Evolutionary conservation across 805 yeast genomes (phyloP).

Genomic region (Tetrapisispora iriomotensis): DNA sequence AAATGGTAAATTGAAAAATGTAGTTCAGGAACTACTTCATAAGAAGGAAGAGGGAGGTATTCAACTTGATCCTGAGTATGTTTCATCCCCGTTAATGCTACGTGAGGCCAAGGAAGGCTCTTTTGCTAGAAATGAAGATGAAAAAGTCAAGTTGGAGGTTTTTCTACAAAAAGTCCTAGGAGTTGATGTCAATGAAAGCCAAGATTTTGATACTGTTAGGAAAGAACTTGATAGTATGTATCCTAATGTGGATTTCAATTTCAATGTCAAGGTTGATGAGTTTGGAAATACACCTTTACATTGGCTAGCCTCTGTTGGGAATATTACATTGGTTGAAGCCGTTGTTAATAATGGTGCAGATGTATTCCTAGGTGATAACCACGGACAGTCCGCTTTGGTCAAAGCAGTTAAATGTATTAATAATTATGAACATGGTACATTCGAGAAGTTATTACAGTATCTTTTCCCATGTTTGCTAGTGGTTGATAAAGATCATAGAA

Average conservation of each 20-base stretch:
- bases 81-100: slow-evolving; percentile 22
- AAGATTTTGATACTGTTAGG: slow-evolving; percentile 1
- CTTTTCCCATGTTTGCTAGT: slow-evolving; percentile 65
- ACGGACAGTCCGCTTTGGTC: slow-evolving; percentile 81
- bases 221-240: slow-evolving; percentile 18
- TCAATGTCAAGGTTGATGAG: slow-evolving; percentile 86
- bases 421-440: slow-evolving; percentile 70
- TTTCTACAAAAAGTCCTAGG: slow-evolving; percentile 25
- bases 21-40: neutral
- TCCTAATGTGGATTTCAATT: slow-evolving; percentile 32
- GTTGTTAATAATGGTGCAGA: slow-evolving; percentile 60
- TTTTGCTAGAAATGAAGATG: slow-evolving; percentile 1
- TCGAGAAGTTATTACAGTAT: slow-evolving; percentile 57
- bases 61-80: slow-evolving; percentile 9
- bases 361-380: slow-evolving; percentile 56
- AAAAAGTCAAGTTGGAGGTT: slow-evolving; percentile 22
- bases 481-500: slow-evolving; percentile 60
- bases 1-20: slow-evolving; percentile 1
- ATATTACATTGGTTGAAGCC: slow-evolving; percentile 55
- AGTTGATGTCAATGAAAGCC: slow-evolving; percentile 14
- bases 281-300: slow-evolving; percentile 90
- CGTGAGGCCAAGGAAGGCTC: slow-evolving; percentile 4
- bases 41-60: neutral
- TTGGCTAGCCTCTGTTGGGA: slow-evolving; percentile 91
- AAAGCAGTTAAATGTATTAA: slow-evolving; percentile 67